These are phyloP conservation scores for Trametes meyenii DNA, from an alignment of 768 basidiomycete genomes.

Conservation along the genomic window DNA sequence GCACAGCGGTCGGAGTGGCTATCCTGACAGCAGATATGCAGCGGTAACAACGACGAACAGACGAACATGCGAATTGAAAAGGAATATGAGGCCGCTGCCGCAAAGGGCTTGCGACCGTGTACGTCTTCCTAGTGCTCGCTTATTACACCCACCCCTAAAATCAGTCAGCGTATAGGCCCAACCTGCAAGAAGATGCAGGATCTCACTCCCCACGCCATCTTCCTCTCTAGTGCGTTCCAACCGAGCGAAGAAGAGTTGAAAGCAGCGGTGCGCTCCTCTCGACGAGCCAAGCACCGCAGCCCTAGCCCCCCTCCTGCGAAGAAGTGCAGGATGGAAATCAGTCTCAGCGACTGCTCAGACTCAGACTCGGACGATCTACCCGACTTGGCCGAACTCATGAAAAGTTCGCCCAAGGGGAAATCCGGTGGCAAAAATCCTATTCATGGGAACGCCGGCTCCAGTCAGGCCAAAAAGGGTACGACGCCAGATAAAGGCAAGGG, in stretches of 20 bases:
- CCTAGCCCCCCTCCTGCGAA: conserved; percentile 8
- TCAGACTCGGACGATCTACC: conserved; percentile 47
- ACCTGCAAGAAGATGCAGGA: conserved; percentile 71
- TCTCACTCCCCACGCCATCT: conserved; percentile 51
- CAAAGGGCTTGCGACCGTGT: conserved; percentile 65
- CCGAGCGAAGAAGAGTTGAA: conserved; percentile 62
- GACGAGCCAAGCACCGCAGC: conserved; percentile 32
- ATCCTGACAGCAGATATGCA: conserved; percentile 26
- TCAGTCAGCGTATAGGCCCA: conserved; percentile 47
- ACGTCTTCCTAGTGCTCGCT: conserved; percentile 23
- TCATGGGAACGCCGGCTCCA: not conserved
- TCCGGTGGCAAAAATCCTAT: not conserved
- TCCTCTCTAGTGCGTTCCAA: conserved; percentile 68
- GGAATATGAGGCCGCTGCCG: conserved; percentile 55
- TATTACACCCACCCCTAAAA: not conserved
- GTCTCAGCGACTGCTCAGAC: conserved; percentile 22
- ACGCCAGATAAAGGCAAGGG: conserved; percentile 17
- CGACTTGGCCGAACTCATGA: conserved; percentile 46
- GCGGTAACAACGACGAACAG: conserved; percentile 57
- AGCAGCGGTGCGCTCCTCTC: conserved; percentile 33
- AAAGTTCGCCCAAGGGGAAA: conserved; percentile 11
- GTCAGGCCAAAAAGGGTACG: conserved; percentile 30
- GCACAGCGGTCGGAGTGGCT: no score
- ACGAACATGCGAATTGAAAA: conserved; percentile 59
- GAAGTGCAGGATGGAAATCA: conserved; percentile 20